Conservation (phyloP, 2,329 filamentous ascomycete species). For the Rutstroemia sp. region DNA sequence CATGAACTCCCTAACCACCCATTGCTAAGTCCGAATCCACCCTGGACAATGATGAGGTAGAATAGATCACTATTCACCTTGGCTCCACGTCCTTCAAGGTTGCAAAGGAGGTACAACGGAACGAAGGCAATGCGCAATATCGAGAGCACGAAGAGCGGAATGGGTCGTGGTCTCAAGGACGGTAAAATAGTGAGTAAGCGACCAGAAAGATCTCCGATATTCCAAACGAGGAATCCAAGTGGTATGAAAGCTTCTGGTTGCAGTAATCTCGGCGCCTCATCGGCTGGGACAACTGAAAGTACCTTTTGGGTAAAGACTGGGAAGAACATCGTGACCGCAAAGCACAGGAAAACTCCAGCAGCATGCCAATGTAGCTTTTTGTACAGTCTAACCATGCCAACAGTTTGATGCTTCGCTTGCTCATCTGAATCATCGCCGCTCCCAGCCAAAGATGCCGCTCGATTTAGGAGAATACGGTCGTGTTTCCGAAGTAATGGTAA, state of each 20-base stretch:
- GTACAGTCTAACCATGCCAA: constrained; percentile 61
- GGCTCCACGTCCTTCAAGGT: constrained; percentile 70
- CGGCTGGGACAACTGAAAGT: constrained; percentile 37
- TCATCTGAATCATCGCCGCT: constrained; percentile 47
- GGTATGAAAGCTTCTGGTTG: constrained; percentile 77
- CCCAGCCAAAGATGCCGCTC: constrained; percentile 43
- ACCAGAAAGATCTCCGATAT: constrained; percentile 75
- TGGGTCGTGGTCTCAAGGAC: constrained; percentile 55
- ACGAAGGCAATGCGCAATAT: constrained; percentile 63
- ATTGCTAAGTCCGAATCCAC: constrained; percentile 77
- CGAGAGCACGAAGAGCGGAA: constrained; percentile 59
- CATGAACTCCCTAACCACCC: constrained; percentile 80
- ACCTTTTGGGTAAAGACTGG: constrained; percentile 81
- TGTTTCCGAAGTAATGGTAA: constrained; percentile 61
- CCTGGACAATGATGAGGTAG: constrained; percentile 77
- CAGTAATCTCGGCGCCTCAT: constrained; percentile 49
- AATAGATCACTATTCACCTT: constrained; percentile 74
- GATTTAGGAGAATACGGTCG: constrained; percentile 43
- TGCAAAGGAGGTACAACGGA: constrained; percentile 85
- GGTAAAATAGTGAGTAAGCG: constrained; percentile 58
- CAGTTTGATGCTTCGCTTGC: constrained; percentile 36
- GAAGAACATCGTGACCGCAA: constrained; percentile 85
- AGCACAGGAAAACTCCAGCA: constrained; percentile 71
- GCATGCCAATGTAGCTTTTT: constrained; percentile 73
- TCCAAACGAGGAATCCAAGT: constrained; percentile 88